Percentiles rank a stretch among this genome's conserved stretches.
Evolutionary conservation across 2,329 filamentous ascomycete species (phyloP).

Genomic region (Ophiosphaerella korrae): DNA sequence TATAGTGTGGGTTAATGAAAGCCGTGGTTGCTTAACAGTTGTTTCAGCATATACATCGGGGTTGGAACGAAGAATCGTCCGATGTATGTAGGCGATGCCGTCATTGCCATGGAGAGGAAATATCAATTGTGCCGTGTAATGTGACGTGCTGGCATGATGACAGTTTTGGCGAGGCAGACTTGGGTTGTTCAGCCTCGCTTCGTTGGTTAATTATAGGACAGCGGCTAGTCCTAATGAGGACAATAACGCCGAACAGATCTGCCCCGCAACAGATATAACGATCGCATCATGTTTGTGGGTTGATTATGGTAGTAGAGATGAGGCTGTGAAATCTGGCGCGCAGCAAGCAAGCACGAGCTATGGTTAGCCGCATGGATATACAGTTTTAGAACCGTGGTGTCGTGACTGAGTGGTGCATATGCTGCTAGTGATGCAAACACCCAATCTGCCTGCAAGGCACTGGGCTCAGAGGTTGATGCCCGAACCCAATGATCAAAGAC

Average conservation of each 20-base stretch:
- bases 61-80: conserved; percentile 7
- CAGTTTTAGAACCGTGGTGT: neutral
- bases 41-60: conserved; percentile 4
- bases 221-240: conserved; percentile 9
- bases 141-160: conserved; percentile 5
- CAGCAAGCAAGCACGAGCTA: neutral
- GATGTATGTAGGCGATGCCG: conserved; percentile 5
- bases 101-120: conserved; percentile 4
- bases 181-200: conserved; percentile 9
- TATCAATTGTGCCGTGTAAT: too few species aligned
- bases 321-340: conserved; percentile 1
- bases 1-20: too few species aligned
- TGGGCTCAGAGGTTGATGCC: neutral
- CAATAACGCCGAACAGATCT: conserved; percentile 1
- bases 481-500: neutral
- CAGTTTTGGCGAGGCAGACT: conserved; percentile 26
- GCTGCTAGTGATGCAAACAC: too few species aligned
- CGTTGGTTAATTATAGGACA: conserved; percentile 20
- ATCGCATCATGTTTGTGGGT: too few species aligned
- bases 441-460: neutral
- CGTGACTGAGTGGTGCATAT: neutral
- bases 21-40: neutral
- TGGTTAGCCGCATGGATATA: neutral
- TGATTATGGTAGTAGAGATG: conserved; percentile 9
- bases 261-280: conserved; percentile 8